Percentiles rank a stretch among this genome's conserved stretches.
phyloP scores from a whole-genome alignment of 768 basidiomycete genomes.

The Mycena pura region DNA sequence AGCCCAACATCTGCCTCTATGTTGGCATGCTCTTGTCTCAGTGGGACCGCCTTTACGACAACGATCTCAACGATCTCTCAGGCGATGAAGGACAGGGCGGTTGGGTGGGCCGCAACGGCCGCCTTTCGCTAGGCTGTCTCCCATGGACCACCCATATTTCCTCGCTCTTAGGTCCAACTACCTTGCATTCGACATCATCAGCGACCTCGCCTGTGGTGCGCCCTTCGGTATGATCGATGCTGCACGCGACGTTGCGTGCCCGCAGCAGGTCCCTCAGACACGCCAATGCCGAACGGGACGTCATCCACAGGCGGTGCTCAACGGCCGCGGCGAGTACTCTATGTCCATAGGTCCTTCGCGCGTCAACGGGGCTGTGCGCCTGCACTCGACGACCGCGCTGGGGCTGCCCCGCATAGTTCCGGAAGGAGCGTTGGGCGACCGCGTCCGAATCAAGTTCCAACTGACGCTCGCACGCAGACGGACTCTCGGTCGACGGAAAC shows the following conservation, averaged over 20 bases:
- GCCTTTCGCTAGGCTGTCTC: slow-evolving; percentile 75
- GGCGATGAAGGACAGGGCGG: slow-evolving; percentile 68
- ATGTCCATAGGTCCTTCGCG: slow-evolving; percentile 81
- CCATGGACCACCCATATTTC: slow-evolving; percentile 51
- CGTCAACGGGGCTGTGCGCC: slow-evolving; percentile 82
- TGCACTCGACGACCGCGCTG: slow-evolving; percentile 84
- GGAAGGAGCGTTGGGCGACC: no score
- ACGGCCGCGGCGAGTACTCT: slow-evolving; percentile 88
- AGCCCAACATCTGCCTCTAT: slow-evolving; percentile 72
- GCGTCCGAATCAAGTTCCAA: no score
- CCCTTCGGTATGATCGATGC: slow-evolving; percentile 87
- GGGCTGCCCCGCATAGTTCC: slow-evolving; percentile 87
- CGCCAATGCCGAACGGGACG: slow-evolving; percentile 46
- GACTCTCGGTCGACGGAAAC: slow-evolving; percentile 62
- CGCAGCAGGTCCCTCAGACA: slow-evolving; percentile 61
- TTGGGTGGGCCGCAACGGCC: slow-evolving; percentile 62
- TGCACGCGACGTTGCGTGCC: slow-evolving; percentile 76
- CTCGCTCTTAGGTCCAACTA: slow-evolving; percentile 44
- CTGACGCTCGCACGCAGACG: slow-evolving; percentile 73
- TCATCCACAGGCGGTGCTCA: slow-evolving; percentile 73
- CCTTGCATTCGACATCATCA: slow-evolving; percentile 73
- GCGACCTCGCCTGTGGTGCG: slow-evolving; percentile 85
- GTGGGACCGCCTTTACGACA: slow-evolving; percentile 74
- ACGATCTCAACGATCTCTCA: slow-evolving; percentile 56
- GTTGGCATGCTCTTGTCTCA: slow-evolving; percentile 60